Conservation (phyloP, 805 yeast species). For the Komagataella ulmi region DNA sequence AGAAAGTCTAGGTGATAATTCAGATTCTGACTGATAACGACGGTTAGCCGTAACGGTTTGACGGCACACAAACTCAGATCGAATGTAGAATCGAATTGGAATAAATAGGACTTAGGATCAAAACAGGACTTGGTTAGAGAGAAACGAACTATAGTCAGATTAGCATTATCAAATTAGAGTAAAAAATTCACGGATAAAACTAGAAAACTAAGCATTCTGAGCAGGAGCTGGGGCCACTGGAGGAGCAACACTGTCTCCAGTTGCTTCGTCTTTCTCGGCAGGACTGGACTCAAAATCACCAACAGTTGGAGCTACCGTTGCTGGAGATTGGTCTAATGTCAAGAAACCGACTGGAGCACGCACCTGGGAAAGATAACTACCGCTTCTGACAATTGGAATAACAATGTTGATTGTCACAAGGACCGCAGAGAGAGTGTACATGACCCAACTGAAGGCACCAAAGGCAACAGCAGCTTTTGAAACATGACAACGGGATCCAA, state of each 20-base stretch:
- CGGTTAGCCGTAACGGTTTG: too few species aligned
- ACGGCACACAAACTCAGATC: not conserved
- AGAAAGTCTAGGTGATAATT: conserved; percentile 9
- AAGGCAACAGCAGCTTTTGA: not conserved
- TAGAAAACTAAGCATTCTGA: not conserved
- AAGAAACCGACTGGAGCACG: not conserved
- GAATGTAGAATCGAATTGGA: not conserved
- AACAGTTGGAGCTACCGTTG: not conserved
- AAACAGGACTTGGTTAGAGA: not conserved
- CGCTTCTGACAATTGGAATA: not conserved
- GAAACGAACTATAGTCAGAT: not conserved
- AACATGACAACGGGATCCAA: not conserved
- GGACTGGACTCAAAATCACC: not conserved
- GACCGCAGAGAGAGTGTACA: not conserved
- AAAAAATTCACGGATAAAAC: not conserved
- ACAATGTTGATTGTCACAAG: not conserved
- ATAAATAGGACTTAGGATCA: not conserved
- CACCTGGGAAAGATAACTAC: not conserved
- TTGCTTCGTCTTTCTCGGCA: not conserved
- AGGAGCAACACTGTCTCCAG: not conserved
- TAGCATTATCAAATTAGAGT: not conserved
- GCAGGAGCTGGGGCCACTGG: not conserved
- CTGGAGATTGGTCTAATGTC: not conserved
- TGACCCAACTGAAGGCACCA: not conserved
- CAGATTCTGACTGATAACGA: not conserved